Conservation (phyloP, 2,329 filamentous ascomycete genomes). For the Talaromyces sp. region DNA sequence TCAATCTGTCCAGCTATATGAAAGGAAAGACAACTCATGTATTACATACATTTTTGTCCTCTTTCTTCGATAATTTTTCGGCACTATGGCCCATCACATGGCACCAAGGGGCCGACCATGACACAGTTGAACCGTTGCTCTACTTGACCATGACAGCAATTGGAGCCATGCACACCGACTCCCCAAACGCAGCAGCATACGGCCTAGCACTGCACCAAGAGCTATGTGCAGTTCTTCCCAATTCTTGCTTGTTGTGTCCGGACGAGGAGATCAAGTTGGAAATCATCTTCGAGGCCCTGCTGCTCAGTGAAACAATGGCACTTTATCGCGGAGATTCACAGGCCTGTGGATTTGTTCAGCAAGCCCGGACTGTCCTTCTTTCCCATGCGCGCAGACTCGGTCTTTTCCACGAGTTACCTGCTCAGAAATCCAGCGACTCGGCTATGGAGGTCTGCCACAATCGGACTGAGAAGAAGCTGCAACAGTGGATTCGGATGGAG, state of each 20-base stretch:
- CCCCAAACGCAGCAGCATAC: not conserved
- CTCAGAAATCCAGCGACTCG: not conserved
- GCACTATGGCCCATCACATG: not conserved
- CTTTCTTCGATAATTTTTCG: not conserved
- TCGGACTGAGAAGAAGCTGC: not conserved
- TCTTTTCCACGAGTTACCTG: not conserved
- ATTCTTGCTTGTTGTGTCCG: not conserved
- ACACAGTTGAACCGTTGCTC: not conserved
- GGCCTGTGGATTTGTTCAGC: not conserved
- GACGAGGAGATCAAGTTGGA: not conserved
- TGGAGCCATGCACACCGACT: not conserved
- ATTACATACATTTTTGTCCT: not conserved
- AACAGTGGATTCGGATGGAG: not conserved
- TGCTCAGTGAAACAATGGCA: not conserved
- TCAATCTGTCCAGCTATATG: not conserved
- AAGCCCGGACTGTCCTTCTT: not conserved
- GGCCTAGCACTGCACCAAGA: not conserved
- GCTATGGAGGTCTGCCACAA: not conserved
- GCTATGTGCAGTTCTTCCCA: not conserved
- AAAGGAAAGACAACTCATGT: not conserved
- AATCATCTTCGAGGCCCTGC: not conserved
- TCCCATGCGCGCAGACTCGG: not conserved
- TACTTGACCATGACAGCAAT: not conserved
- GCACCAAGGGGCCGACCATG: not conserved
- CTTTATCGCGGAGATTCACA: not conserved